Base-by-base conservation (phyloP, 2,329 filamentous ascomycete species). In the Scedosporium boydii region DNA sequence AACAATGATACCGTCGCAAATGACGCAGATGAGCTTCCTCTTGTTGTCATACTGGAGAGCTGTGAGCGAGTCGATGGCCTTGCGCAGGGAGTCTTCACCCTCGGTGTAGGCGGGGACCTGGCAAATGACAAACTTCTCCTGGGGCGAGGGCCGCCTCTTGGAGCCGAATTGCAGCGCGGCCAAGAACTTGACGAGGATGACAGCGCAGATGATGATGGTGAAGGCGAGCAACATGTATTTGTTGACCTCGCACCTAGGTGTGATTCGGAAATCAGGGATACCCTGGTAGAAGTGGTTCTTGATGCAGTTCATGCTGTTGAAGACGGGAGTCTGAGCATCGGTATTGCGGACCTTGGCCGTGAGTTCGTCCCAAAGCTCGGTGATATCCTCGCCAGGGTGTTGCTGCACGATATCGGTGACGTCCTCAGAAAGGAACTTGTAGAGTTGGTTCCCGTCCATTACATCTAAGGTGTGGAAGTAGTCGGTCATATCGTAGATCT, bases 51-150 rank as follows among this genome's bases (percentile, higher is more conserved):
- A 99, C 68, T 96, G 89, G 16, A 99, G 82, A 12, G 93, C 91
- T 16, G 95, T 97, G 64, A 98, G 82, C 1, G 95, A 98, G 73
- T 99, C 95, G 2, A 99, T 82, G 60, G 92, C 93, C 72, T 96
- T 96, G 62, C 95, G 84, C 7, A 99, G 80, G 3, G 93, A 93
- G 69, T 99, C 95, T 79, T 99, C 95, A 69, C 92, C 95, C 79
- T 99, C 95, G 0, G 95, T 99, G 72, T 99, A 99, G 4, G 95
- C 95, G 9, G 95, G 95, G 38, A 99, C 92, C 74, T 97, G 92
- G 75, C 95, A 98, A 67, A 99, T 98, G 69, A 99, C 93, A 69
- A 99, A 99, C 73, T 98, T 99, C 75, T 99, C 95, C 74, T 98
- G 95, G 44, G 92, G 89, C 5, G 89, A 83, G 2, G 95, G 95